Percentiles rank a stretch among this genome's conserved stretches.
phyloP scores from a whole-genome alignment of 192 early-diverging fungal genomes.

The Gorgonomyces haynaldii region DNA sequence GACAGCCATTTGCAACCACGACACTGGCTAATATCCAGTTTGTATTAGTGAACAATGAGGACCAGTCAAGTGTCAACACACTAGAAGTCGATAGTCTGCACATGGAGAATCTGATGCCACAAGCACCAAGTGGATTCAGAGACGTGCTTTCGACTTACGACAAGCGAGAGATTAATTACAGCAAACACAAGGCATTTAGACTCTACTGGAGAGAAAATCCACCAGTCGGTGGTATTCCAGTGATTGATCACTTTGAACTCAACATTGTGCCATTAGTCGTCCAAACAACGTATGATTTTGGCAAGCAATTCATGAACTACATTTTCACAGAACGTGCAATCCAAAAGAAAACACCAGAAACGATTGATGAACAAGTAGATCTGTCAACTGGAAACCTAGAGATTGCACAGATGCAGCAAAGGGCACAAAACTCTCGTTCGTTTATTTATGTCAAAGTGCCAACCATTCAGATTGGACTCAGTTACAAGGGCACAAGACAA shows the following conservation, averaged over 20 bases:
- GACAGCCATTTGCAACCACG: slow-evolving; percentile 55
- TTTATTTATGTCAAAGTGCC: slow-evolving; percentile 81
- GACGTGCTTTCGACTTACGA: slow-evolving; percentile 34
- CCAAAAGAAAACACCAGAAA: background rate
- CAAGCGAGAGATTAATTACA: slow-evolving; percentile 50
- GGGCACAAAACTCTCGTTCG: slow-evolving; percentile 72
- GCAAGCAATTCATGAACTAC: slow-evolving; percentile 65
- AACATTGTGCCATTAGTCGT: slow-evolving; percentile 71
- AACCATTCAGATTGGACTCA: slow-evolving; percentile 65
- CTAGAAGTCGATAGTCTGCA: slow-evolving; percentile 63
- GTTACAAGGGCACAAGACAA: slow-evolving; percentile 73
- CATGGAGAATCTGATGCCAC: slow-evolving; percentile 46
- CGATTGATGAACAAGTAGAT: background rate
- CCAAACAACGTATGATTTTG: slow-evolving; percentile 76
- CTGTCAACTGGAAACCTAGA: background rate
- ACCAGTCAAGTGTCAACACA: slow-evolving; percentile 61
- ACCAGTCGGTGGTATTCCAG: slow-evolving; percentile 81
- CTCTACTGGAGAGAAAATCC: slow-evolving; percentile 68
- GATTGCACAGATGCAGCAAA: slow-evolving; percentile 70
- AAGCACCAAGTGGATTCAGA: slow-evolving; percentile 11
- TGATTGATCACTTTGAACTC: slow-evolving; percentile 84
- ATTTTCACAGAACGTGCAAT: slow-evolving; percentile 53
- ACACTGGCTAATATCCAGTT: slow-evolving; percentile 52
- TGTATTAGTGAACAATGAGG: slow-evolving; percentile 65
- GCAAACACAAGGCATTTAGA: slow-evolving; percentile 77